Conservation (phyloP, 108 stramenopile genomes). For the Cylindrotheca closterium region DNA sequence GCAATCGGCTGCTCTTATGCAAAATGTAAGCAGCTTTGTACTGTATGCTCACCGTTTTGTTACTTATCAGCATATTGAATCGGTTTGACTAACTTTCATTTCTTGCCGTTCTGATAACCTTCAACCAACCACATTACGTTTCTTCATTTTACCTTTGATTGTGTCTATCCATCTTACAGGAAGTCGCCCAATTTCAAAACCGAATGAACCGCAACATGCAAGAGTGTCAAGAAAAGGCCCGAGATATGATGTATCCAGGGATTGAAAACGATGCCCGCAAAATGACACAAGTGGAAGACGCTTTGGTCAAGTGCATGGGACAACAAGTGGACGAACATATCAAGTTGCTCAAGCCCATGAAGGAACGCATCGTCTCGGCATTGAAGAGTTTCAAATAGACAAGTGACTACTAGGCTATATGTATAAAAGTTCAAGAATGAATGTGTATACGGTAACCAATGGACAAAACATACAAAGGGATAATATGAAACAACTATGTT, state of each 20-base stretch:
- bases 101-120: neutral
- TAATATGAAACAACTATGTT: too few relatives aligned
- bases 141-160: slow-evolving; percentile 1
- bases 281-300: slow-evolving; percentile 69
- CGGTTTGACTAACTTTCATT: neutral
- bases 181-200: slow-evolving; percentile 81
- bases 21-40: slow-evolving; percentile 46
- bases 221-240: slow-evolving; percentile 84
- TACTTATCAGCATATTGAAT: neutral
- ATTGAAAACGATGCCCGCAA: slow-evolving; percentile 63
- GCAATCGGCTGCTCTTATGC: slow-evolving; percentile 52
- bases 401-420: too few relatives aligned
- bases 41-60: neutral
- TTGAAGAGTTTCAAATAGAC: slow-evolving; percentile 29
- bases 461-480: too few relatives aligned
- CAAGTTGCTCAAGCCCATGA: slow-evolving; percentile 73
- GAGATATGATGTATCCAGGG: slow-evolving; percentile 72
- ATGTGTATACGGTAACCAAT: too few relatives aligned
- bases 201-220: slow-evolving; percentile 78
- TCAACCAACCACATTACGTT: neutral
- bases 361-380: slow-evolving; percentile 55
- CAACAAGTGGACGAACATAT: slow-evolving; percentile 72
- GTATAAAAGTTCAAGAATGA: too few relatives aligned
- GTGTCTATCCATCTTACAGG: slow-evolving; percentile 24
- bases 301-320: slow-evolving; percentile 64